Evolutionary conservation across 208 protist species (phyloP).

Genomic region (Kentomonas sorsogonicus): DNA sequence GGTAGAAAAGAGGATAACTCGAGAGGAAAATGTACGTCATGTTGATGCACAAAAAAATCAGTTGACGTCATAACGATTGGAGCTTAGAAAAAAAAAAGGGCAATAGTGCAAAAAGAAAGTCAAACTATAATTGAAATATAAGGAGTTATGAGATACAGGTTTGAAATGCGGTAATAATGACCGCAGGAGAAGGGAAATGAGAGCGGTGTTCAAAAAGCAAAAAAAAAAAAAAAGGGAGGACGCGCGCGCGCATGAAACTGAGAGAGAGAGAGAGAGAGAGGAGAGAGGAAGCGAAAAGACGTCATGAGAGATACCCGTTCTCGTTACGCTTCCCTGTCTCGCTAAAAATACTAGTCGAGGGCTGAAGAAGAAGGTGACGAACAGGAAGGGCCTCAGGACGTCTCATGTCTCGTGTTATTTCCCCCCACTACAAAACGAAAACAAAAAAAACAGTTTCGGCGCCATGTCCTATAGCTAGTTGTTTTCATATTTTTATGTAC

Average conservation of each 20-base stretch:
- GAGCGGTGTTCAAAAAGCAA: not conserved
- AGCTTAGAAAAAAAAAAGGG: too few relatives aligned
- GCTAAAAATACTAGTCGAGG: slow-evolving; percentile 2
- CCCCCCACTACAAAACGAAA: too few relatives aligned
- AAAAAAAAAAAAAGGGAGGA: slow-evolving; percentile 9
- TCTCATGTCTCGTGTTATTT: too few relatives aligned
- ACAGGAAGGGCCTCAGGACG: too few relatives aligned
- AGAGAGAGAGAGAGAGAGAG: slow-evolving; percentile 10
- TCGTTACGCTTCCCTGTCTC: slow-evolving; percentile 4
- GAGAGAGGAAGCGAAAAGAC: slow-evolving; percentile 8
- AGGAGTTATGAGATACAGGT: not conserved
- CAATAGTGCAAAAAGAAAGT: too few relatives aligned
- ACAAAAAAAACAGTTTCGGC: too few relatives aligned
- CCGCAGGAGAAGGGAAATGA: slow-evolving; percentile 4
- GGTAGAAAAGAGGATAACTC: not conserved
- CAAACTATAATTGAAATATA: not conserved
- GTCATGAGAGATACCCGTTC: not conserved
- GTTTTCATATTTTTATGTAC: too few relatives aligned
- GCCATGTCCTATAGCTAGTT: too few relatives aligned
- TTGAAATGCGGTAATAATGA: slow-evolving; percentile 5
- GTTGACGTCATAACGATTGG: too few relatives aligned
- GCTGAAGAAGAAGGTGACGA: not conserved
- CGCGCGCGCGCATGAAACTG: not conserved
- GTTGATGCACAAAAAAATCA: slow-evolving; percentile 12
- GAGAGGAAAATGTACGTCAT: slow-evolving; percentile 8